Base-by-base conservation (phyloP, 345 rosid species). In the Acer negundo region DNA sequence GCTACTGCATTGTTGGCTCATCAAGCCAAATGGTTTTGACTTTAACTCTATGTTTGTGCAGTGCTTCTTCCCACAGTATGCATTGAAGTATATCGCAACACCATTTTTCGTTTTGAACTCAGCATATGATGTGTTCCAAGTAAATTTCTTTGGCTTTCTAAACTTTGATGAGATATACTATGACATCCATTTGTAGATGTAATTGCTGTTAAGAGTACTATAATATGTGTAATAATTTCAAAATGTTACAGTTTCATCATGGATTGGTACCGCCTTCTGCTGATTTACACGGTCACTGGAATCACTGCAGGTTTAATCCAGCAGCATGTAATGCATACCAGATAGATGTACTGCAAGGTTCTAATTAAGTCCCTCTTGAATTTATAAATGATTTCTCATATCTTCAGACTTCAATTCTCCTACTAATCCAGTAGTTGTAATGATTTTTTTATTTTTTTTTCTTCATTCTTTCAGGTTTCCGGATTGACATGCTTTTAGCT, bases 51-150 rank as follows among this genome's bases (percentile, higher is more conserved):
- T 44, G 6, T 49, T 78, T 73, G 59, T 85, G 89, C 87, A 96
- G 99, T 96, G 99, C 77, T 82, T 96, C 64, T 96, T 94, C 82
- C 98, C 99, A 15, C 99, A 96, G 75, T 86, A 92, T 64, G 81
- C 81, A 42, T 76, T 94, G 77, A 82, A 83, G n/a, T 88, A 87
- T 82, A 94, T 96, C 59, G 79, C 72, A 49, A 89, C 93, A 26
- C 97, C 98, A 13, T 80, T 85, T 81, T 96, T 96, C 82, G 85
- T 96, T 83, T 76, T 96, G 83, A 96, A 96, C 81, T 79, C 99
- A 62, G 99, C 97, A 55, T 96, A 96, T 70, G 98, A 96, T 81
- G 95, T 90, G 66, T 96, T 64, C 83, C 99, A 96, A 87, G 99
- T 92, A 85, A 72, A 69, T 2, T 69, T 64, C 28, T 62, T 38